These are phyloP conservation scores for Hyaloscypha hepaticicola DNA, from an alignment of 495 filamentous ascomycete species.

Conservation along the genomic window DNA sequence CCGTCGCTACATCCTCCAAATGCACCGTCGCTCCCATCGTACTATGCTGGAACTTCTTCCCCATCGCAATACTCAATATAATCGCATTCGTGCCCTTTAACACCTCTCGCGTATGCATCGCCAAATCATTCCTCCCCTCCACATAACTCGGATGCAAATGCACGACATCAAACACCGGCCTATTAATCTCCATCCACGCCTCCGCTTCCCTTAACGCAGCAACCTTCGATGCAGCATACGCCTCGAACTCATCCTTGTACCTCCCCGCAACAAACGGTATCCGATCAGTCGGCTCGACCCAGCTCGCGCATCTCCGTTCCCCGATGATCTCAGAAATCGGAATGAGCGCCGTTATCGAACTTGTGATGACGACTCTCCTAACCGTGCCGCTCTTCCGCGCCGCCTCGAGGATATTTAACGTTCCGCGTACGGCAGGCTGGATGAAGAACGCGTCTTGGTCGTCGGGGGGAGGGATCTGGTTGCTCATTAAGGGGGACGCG, in stretches of 20 bases:
- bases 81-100: slow-evolving; percentile 34
- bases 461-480: not conserved
- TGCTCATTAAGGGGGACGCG: slow-evolving; percentile 36
- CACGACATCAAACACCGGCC: slow-evolving; percentile 45
- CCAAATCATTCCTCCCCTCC: slow-evolving; percentile 42
- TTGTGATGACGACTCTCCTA: slow-evolving; percentile 42
- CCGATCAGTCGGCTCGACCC: not conserved
- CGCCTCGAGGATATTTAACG: slow-evolving; percentile 38
- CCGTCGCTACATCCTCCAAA: slow-evolving; percentile 43
- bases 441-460: slow-evolving; percentile 31
- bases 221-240: slow-evolving; percentile 25
- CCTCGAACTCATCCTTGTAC: slow-evolving; percentile 15
- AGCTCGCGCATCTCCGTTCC: not conserved
- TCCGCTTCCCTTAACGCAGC: slow-evolving; percentile 42
- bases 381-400: slow-evolving; percentile 33
- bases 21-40: slow-evolving; percentile 38
- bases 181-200: slow-evolving; percentile 37
- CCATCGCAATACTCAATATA: slow-evolving; percentile 20
- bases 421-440: slow-evolving; percentile 37
- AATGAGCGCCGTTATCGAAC: slow-evolving; percentile 36
- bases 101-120: slow-evolving; percentile 36
- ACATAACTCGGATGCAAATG: slow-evolving; percentile 45
- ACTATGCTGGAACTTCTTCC: slow-evolving; percentile 23
- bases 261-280: not conserved
- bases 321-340: slow-evolving; percentile 22